These are phyloP conservation scores for Fomitiporia mediterranea DNA, from an alignment of 1,284 basidiomycete genomes.

Conservation along the genomic window DNA sequence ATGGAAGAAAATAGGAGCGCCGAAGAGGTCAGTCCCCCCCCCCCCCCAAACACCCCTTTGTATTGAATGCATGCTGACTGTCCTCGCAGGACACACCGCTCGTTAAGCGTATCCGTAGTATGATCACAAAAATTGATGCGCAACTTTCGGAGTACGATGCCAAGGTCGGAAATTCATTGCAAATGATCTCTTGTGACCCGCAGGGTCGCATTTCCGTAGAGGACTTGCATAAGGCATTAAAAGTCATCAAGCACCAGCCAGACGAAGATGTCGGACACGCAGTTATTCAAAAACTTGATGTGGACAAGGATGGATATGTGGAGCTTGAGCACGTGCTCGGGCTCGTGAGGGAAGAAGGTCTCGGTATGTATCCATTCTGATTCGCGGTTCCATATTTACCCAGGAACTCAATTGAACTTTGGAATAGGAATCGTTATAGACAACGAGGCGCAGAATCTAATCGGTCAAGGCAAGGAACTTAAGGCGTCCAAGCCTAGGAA, in stretches of 20 bases:
- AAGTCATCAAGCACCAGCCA: constrained; percentile 92
- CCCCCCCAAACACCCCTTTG: neutral
- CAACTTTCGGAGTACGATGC: constrained; percentile 92
- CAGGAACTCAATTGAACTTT: constrained; percentile 16
- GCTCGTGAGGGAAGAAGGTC: constrained; percentile 72
- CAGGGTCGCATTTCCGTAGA: constrained; percentile 90
- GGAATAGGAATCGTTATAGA: constrained; percentile 63
- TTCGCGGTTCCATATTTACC: constrained; percentile 6
- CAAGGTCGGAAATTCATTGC: constrained; percentile 86
- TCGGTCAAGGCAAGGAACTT: constrained; percentile 72
- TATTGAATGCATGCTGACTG: constrained; percentile 10
- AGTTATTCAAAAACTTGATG: constrained; percentile 91
- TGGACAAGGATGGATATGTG: constrained; percentile 94
- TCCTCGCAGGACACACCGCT: constrained; percentile 66
- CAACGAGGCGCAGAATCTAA: constrained; percentile 66
- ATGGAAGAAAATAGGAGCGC: constrained; percentile 91
- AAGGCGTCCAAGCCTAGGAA: constrained; percentile 75
- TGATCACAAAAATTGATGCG: constrained; percentile 94
- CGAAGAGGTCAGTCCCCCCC: constrained; percentile 58
- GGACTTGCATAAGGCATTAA: constrained; percentile 87
- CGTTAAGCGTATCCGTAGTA: constrained; percentile 90
- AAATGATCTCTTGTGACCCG: constrained; percentile 90
- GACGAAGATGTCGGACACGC: constrained; percentile 87
- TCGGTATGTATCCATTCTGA: constrained; percentile 47
- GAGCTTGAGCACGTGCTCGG: constrained; percentile 81